phyloP scores from a whole-genome alignment of 495 filamentous ascomycete genomes.

The Echria macrotheca region DNA sequence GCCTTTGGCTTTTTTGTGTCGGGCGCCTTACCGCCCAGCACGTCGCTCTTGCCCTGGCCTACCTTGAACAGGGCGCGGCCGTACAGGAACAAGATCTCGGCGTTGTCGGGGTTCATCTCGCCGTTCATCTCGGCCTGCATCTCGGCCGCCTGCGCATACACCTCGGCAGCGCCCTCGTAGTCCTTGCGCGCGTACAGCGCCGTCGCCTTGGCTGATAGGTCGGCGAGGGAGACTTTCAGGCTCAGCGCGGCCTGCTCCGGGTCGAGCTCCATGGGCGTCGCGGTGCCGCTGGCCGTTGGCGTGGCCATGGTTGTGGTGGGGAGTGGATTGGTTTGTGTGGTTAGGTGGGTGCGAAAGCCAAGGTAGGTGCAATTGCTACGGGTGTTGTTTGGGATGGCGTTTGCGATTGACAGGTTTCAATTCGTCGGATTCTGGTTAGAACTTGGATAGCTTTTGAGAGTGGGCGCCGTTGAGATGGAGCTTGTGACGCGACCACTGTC shows the following conservation, averaged over 20 bases:
- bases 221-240: constrained; percentile 52
- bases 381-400: not conserved
- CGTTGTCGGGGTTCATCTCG: constrained; percentile 83
- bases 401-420: not conserved
- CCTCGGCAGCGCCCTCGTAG: constrained; percentile 74
- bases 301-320: constrained; percentile 19
- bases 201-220: constrained; percentile 50
- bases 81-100: constrained; percentile 88
- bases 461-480: not conserved
- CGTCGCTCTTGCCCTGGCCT: constrained; percentile 88
- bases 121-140: constrained; percentile 88
- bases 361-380: not conserved
- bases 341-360: too few relatives aligned
- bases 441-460: too few relatives aligned
- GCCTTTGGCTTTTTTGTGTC: constrained; percentile 49
- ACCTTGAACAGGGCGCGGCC: constrained; percentile 89
- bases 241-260: constrained; percentile 39
- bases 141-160: constrained; percentile 82
- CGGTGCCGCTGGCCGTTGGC: constrained; percentile 21
- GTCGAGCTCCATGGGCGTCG: constrained; percentile 31
- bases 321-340: too few relatives aligned
- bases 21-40: constrained; percentile 76
- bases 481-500: constrained; percentile 23
- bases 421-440: too few relatives aligned
- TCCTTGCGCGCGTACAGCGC: constrained; percentile 75